Percentiles rank a stretch among this genome's conserved stretches.
These are phyloP conservation scores for Ogataea neopini DNA, from an alignment of 805 yeast species.

Conservation along the genomic window DNA sequence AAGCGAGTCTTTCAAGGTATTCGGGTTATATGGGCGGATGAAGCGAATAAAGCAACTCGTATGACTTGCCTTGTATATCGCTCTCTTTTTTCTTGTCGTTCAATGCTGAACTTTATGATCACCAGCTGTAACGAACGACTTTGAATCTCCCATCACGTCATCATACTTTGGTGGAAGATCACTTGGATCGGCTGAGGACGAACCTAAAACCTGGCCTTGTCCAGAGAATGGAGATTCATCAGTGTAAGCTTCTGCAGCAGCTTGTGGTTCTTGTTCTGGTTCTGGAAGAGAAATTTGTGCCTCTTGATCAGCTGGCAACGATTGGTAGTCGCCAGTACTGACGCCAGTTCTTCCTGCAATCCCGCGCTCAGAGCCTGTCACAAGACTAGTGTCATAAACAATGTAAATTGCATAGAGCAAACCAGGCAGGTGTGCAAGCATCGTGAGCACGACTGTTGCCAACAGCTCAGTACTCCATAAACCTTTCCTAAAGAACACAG, in stretches of 20 bases:
- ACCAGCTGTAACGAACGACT: constrained; percentile 18
- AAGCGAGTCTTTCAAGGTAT: no score
- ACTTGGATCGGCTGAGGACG: constrained; percentile 4
- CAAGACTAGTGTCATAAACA: constrained; percentile 33
- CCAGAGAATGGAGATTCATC: neutral
- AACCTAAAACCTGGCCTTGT: constrained; percentile 7
- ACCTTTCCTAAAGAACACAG: constrained; percentile 69
- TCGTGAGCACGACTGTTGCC: constrained; percentile 43
- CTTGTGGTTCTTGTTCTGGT: neutral
- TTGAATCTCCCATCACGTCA: constrained; percentile 16
- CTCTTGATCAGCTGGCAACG: constrained; percentile 7
- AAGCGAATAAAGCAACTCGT: no score
- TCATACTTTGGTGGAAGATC: constrained; percentile 26
- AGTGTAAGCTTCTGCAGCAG: neutral
- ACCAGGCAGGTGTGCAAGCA: constrained; percentile 54
- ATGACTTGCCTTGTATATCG: no score
- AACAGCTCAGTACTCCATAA: constrained; percentile 53
- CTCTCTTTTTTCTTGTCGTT: no score
- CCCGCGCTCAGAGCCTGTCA: constrained; percentile 27
- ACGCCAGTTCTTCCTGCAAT: constrained; percentile 15
- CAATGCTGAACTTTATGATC: constrained; percentile 27
- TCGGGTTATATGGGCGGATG: no score
- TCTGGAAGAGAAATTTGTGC: constrained; percentile 6
- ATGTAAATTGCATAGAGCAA: constrained; percentile 51
- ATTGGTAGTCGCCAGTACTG: constrained; percentile 7